Evolutionary conservation across 1,139 yeast genomes (phyloP).

Genomic region (Starmera stellimalicola): DNA sequence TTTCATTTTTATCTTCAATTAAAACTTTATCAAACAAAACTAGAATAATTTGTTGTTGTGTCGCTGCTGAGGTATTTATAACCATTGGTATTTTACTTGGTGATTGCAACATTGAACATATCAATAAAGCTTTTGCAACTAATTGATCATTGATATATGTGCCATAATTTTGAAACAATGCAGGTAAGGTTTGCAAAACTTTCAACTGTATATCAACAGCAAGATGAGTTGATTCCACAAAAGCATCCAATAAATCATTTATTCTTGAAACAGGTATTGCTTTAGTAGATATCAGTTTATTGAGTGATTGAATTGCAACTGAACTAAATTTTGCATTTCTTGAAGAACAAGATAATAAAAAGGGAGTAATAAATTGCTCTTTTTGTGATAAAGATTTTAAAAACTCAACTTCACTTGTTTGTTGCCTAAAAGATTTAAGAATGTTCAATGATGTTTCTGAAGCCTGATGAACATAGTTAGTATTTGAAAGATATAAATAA

Average conservation of each 20-base stretch:
- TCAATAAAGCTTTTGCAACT: slow-evolving; percentile 49
- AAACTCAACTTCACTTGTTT: slow-evolving; percentile 9
- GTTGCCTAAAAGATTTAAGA: slow-evolving; percentile 20
- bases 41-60: slow-evolving; percentile 75
- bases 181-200: slow-evolving; percentile 78
- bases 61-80: slow-evolving; percentile 87
- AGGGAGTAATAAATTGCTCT: slow-evolving; percentile 56
- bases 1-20: slow-evolving; percentile 26
- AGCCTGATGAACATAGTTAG: slow-evolving; percentile 9
- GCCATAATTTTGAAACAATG: slow-evolving; percentile 58
- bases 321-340: slow-evolving; percentile 68
- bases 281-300: slow-evolving; percentile 40
- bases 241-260: slow-evolving; percentile 49
- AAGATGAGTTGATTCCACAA: slow-evolving; percentile 64
- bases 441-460: slow-evolving; percentile 19
- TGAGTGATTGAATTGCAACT: slow-evolving; percentile 62
- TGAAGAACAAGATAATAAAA: slow-evolving; percentile 62
- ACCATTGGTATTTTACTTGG: slow-evolving; percentile 69
- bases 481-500: background rate
- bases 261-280: slow-evolving; percentile 47
- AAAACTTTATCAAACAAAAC: slow-evolving; percentile 62
- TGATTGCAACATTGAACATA: slow-evolving; percentile 66
- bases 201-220: slow-evolving; percentile 81
- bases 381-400: slow-evolving; percentile 27
- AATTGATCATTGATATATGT: slow-evolving; percentile 43